Conservation (phyloP, 2,329 filamentous ascomycete genomes). For the Orbilia oligospora region DNA sequence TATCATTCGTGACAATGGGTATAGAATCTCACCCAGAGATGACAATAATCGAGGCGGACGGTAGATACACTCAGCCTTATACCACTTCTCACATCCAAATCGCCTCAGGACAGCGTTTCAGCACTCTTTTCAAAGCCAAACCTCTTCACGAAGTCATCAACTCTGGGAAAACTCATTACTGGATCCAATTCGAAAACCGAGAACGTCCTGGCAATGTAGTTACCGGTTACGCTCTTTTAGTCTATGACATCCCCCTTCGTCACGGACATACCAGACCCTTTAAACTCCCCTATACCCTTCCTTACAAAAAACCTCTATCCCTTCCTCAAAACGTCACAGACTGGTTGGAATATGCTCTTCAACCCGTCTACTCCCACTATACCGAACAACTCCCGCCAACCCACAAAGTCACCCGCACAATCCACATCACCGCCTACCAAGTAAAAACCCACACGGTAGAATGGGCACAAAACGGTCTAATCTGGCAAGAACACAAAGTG, state of each 20-base stretch:
- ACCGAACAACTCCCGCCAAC: slow-evolving; percentile 67
- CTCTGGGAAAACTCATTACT: slow-evolving; percentile 67
- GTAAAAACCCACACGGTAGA: slow-evolving; percentile 66
- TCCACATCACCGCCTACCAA: slow-evolving; percentile 70
- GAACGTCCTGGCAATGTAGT: slow-evolving; percentile 70
- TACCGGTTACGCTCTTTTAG: slow-evolving; percentile 70
- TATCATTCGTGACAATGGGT: slow-evolving; percentile 72
- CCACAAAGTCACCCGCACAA: slow-evolving; percentile 70
- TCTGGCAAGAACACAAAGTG: slow-evolving; percentile 68
- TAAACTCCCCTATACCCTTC: slow-evolving; percentile 63
- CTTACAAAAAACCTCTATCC: slow-evolving; percentile 65
- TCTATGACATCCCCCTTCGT: slow-evolving; percentile 66
- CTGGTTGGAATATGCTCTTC: slow-evolving; percentile 71
- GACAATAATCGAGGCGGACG: slow-evolving; percentile 75
- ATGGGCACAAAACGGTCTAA: slow-evolving; percentile 67
- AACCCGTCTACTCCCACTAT: slow-evolving; percentile 65
- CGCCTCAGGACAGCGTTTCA: slow-evolving; percentile 75
- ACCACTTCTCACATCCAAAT: slow-evolving; percentile 72
- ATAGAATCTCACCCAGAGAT: slow-evolving; percentile 74
- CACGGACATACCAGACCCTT: slow-evolving; percentile 4
- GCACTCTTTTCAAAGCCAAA: slow-evolving; percentile 73
- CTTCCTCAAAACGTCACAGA: slow-evolving; percentile 66
- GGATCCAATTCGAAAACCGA: slow-evolving; percentile 71
- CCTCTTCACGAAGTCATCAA: slow-evolving; percentile 58
- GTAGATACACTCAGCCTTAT: slow-evolving; percentile 71